These are phyloP conservation scores for Hanseniaspora pseudoguilliermondii DNA, from an alignment of 805 yeast species.

Conservation along the genomic window DNA sequence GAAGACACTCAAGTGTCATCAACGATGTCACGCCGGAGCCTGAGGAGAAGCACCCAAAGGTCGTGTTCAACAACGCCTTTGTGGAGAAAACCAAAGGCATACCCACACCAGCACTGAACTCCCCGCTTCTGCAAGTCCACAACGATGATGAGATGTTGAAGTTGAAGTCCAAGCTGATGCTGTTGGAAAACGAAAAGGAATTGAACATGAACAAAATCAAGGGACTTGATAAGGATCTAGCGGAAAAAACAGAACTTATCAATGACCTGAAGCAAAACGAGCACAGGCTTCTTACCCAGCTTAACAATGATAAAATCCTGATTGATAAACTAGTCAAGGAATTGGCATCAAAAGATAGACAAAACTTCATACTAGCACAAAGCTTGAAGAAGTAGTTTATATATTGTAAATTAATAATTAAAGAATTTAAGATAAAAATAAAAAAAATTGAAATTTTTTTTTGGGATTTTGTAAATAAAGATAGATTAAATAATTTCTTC, in stretches of 20 bases:
- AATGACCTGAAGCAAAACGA: neutral
- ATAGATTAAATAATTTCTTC: neutral
- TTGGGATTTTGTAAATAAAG: neutral
- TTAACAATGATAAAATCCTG: neutral
- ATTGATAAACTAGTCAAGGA: slow-evolving; percentile 2
- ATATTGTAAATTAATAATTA: neutral
- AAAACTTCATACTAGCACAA: slow-evolving; percentile 6
- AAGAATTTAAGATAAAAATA: neutral
- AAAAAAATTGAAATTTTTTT: neutral
- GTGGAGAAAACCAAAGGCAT: neutral
- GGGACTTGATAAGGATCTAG: neutral
- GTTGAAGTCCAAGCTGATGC: neutral
- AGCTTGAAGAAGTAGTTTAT: neutral
- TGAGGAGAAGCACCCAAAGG: neutral
- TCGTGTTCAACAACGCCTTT: neutral
- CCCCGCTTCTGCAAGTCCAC: neutral
- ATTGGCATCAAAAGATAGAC: slow-evolving; percentile 1
- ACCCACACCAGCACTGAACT: neutral
- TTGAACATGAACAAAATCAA: neutral
- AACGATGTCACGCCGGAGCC: slow-evolving; percentile 5
- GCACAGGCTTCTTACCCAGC: neutral
- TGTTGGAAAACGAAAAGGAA: neutral
- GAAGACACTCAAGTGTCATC: neutral
- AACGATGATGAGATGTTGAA: neutral
- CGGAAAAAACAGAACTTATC: neutral